Conservation (phyloP, 1,139 yeast genomes). For the Debaryomyces sp. region DNA sequence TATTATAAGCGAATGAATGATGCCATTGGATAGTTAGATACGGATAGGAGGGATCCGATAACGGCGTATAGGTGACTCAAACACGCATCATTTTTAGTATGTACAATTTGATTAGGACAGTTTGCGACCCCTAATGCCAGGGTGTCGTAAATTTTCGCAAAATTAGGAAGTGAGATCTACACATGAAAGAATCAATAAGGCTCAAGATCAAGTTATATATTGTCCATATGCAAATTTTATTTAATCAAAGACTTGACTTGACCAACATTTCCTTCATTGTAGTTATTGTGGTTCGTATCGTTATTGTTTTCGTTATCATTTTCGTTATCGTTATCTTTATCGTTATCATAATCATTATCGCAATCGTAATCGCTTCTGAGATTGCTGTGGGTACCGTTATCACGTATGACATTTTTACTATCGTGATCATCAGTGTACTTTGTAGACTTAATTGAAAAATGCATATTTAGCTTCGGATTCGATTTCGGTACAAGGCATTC, state of each 20-base stretch:
- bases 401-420: background rate
- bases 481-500: background rate
- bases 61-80: background rate
- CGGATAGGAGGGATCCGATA: background rate
- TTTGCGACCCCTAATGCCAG: background rate
- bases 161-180: background rate
- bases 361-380: background rate
- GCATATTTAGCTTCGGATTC: background rate
- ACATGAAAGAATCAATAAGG: background rate
- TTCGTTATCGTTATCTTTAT: background rate
- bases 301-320: background rate
- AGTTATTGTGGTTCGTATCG: background rate
- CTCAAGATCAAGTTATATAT: background rate
- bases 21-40: background rate
- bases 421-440: background rate
- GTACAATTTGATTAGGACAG: background rate
- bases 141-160: background rate
- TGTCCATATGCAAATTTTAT: background rate
- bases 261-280: background rate
- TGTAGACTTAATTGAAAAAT: background rate
- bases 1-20: background rate
- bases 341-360: background rate
- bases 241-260: background rate
- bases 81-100: background rate
- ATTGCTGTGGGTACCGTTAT: background rate